phyloP scores from a whole-genome alignment of 192 early-diverging fungal species.

The Geranomyces michiganensis region DNA sequence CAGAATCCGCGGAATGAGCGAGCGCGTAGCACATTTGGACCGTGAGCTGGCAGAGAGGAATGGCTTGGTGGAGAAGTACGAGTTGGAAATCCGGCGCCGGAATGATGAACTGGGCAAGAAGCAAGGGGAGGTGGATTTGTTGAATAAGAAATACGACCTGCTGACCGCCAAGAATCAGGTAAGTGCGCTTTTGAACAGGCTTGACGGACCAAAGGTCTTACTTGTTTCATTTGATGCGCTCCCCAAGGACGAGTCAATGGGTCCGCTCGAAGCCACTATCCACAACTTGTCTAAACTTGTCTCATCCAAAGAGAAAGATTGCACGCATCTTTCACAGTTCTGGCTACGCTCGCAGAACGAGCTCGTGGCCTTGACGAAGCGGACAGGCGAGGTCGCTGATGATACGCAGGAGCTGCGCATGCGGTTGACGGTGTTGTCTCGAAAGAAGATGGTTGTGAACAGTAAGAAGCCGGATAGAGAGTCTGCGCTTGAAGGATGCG shows the following conservation, averaged over 20 bases:
- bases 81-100: constrained; percentile 57
- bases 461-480: constrained; percentile 39
- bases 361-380: constrained; percentile 54
- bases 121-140: constrained; percentile 61
- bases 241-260: constrained; percentile 54
- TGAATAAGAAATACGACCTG: constrained; percentile 66
- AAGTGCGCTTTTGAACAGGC: background rate
- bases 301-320: constrained; percentile 56
- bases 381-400: constrained; percentile 49
- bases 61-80: constrained; percentile 62
- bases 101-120: constrained; percentile 66
- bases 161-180: constrained; percentile 52
- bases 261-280: constrained; percentile 67
- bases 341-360: constrained; percentile 67
- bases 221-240: background rate
- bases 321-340: constrained; percentile 56
- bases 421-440: constrained; percentile 53
- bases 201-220: too few species aligned
- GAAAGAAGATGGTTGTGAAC: constrained; percentile 66
- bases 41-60: constrained; percentile 53
- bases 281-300: constrained; percentile 61
- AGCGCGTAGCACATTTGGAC: constrained; percentile 43
- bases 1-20: constrained; percentile 42
- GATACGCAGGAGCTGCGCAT: constrained; percentile 57
- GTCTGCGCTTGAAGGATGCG: too few species aligned